These are phyloP conservation scores for Neurospora tetraspora DNA, from an alignment of 495 filamentous ascomycete species.

Conservation along the genomic window DNA sequence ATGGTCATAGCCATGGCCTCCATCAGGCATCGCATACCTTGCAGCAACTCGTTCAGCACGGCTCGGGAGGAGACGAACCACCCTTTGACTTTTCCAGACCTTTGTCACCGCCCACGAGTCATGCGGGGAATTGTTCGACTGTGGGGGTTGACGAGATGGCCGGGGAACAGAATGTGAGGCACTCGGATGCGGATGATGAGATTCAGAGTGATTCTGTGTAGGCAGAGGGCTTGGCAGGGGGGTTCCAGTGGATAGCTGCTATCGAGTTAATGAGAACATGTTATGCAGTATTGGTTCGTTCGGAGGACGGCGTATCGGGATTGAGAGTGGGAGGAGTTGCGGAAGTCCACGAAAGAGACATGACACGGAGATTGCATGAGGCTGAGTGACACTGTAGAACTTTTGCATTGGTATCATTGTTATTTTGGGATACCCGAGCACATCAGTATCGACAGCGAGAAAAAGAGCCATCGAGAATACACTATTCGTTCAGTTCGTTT, in stretches of 20 bases:
- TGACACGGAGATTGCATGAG: not conserved
- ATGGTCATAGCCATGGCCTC: not conserved
- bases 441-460: not conserved
- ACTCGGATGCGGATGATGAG: not conserved
- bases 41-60: constrained; percentile 9
- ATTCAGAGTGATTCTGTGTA: not conserved
- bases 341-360: not conserved
- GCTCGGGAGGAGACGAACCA: not conserved
- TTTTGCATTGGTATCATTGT: not conserved
- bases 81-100: constrained; percentile 26
- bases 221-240: not conserved
- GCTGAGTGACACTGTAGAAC: not conserved
- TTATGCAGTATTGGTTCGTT: not conserved
- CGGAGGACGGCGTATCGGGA: not conserved
- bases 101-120: constrained; percentile 10
- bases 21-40: constrained; percentile 5
- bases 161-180: not conserved
- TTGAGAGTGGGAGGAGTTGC: not conserved
- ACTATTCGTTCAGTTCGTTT: not conserved
- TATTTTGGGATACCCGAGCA: not conserved
- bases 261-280: not conserved
- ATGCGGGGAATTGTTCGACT: constrained; percentile 8
- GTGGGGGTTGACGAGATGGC: constrained; percentile 4
- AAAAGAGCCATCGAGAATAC: not conserved
- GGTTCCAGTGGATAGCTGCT: not conserved